A percentile compares a stretch with the other conserved stretches of the same genome.
Evolutionary conservation across 2,329 filamentous ascomycete species (phyloP).

Genomic region (Paraconiothyrium brasiliense): DNA sequence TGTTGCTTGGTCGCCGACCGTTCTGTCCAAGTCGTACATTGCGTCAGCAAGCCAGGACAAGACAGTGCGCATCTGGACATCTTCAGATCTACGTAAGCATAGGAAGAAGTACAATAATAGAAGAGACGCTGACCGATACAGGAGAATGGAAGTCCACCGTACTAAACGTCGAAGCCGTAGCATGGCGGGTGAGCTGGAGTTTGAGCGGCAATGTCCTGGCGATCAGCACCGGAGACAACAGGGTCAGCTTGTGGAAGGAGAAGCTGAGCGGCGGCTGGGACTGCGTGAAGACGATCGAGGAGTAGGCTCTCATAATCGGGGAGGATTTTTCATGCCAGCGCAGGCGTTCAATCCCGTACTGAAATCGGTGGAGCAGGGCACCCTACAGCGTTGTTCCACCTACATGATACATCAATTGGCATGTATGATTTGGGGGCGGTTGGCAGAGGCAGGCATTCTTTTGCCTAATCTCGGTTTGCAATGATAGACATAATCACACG

Average conservation of each 20-base stretch:
- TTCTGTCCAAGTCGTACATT: conserved; percentile 95
- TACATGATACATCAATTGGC: background rate
- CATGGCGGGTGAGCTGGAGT: conserved; percentile 98
- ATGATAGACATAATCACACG: background rate
- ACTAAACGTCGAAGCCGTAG: conserved; percentile 84
- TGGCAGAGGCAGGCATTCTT: conserved; percentile 35
- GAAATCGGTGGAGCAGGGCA: background rate
- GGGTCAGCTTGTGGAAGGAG: conserved; percentile 98
- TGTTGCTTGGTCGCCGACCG: conserved; percentile 95
- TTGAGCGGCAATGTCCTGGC: conserved; percentile 96
- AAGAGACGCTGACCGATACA: conserved; percentile 56
- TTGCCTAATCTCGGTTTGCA: background rate
- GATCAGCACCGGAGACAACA: conserved; percentile 93
- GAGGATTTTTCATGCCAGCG: background rate
- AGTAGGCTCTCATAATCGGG: conserved; percentile 59
- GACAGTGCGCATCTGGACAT: conserved; percentile 96
- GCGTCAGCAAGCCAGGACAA: conserved; percentile 95
- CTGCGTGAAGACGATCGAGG: conserved; percentile 94
- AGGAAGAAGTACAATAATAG: background rate
- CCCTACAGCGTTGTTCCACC: background rate
- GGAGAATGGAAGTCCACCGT: conserved; percentile 86
- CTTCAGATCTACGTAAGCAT: conserved; percentile 50
- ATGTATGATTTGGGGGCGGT: background rate
- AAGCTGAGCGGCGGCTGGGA: conserved; percentile 97
- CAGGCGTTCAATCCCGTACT: background rate